These are phyloP conservation scores for Amniculicola lignicola DNA, from an alignment of 495 filamentous ascomycete species.

Conservation along the genomic window DNA sequence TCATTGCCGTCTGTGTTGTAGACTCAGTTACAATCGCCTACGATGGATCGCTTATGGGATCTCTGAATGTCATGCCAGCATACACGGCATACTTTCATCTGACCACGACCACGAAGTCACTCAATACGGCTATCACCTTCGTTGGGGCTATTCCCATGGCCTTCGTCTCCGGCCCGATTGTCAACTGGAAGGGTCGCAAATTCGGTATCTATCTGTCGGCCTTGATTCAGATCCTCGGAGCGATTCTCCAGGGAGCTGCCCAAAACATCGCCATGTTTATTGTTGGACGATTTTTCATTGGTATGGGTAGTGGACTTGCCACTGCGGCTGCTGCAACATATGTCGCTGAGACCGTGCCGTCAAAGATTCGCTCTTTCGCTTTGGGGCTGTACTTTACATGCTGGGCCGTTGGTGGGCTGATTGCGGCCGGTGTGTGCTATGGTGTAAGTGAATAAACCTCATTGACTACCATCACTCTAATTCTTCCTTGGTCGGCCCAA, in stretches of 20 bases:
- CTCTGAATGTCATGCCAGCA: not conserved
- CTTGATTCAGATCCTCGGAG: not conserved
- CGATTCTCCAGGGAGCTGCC: not conserved
- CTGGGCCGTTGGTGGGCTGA: slow-evolving; percentile 4
- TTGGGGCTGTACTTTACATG: slow-evolving; percentile 3
- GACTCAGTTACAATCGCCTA: not conserved
- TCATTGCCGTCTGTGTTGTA: not conserved
- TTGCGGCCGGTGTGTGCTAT: slow-evolving; percentile 1
- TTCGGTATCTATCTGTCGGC: not conserved
- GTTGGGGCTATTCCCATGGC: not conserved
- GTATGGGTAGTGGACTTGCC: not conserved
- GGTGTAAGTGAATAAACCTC: not conserved
- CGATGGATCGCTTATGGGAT: not conserved
- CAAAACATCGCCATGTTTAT: slow-evolving; percentile 5
- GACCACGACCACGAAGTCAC: not conserved
- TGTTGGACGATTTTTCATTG: not conserved
- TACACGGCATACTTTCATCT: not conserved
- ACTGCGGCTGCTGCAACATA: not conserved
- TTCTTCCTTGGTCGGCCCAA: not conserved
- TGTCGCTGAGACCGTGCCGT: not conserved
- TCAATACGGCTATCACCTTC: slow-evolving; percentile 3
- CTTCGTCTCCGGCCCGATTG: not conserved
- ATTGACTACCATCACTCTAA: not conserved
- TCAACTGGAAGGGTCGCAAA: slow-evolving; percentile 3
- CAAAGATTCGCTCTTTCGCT: not conserved